These are phyloP conservation scores for Garcia nutans DNA, from an alignment of 345 rosid species.

Conservation along the genomic window DNA sequence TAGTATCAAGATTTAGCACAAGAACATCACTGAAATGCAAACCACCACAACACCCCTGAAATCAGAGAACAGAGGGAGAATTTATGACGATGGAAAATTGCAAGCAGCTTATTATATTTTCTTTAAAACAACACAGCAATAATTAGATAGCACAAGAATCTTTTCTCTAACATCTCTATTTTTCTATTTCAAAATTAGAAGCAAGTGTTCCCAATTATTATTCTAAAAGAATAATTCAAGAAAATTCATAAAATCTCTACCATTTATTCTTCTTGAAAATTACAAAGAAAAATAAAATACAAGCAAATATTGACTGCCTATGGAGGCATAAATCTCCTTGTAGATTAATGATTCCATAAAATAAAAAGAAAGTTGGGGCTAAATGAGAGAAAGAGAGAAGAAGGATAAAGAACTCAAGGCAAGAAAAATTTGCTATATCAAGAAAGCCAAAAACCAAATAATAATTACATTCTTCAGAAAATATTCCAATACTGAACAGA, in stretches of 20 bases:
- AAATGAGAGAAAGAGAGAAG: not conserved
- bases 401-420: not conserved
- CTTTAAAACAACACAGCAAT: not conserved
- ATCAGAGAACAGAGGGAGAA: not conserved
- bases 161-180: not conserved
- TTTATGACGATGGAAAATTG: not conserved
- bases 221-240: not conserved
- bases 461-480: constrained; percentile 1
- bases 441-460: constrained; percentile 26
- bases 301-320: no score
- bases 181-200: not conserved
- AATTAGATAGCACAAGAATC: not conserved
- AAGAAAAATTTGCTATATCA: constrained; percentile 28
- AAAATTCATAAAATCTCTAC: not conserved
- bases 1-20: constrained; percentile 44
- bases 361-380: not conserved
- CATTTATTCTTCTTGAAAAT: not conserved
- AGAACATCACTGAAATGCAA: constrained; percentile 69
- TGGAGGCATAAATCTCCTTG: no score
- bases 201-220: not conserved
- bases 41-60: constrained; percentile 79
- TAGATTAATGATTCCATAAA: no score
- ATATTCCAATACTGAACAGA: constrained; percentile 18
- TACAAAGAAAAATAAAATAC: no score
- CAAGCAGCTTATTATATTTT: not conserved